phyloP scores from a whole-genome alignment of 116 monocot genomes.

The Cymodocea nodosa region DNA sequence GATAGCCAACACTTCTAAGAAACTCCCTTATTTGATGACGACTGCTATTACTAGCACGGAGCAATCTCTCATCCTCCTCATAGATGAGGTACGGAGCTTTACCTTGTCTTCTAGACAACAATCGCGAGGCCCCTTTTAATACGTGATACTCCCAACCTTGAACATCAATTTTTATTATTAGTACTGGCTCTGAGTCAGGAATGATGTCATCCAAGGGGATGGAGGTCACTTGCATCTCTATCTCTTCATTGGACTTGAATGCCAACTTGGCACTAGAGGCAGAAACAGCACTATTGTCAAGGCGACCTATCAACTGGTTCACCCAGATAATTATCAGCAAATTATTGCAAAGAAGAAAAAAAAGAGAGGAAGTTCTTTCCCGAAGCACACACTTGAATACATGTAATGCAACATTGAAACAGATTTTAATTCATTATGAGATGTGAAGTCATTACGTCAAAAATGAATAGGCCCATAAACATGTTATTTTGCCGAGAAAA shows the following conservation, averaged over 20 bases:
- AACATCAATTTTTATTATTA: constrained; percentile 82
- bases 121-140: constrained; percentile 41
- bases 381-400: no score
- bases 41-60: constrained; percentile 80
- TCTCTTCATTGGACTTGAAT: constrained; percentile 80
- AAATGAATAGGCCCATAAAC: no score
- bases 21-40: constrained; percentile 50
- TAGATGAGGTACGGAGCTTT: constrained; percentile 78
- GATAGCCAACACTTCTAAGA: constrained; percentile 55
- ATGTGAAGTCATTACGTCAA: no score
- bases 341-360: background rate
- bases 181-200: constrained; percentile 36
- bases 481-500: no score
- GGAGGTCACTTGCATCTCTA: constrained; percentile 53
- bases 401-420: no score
- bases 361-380: background rate
- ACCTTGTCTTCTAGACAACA: constrained; percentile 46
- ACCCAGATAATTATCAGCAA: background rate
- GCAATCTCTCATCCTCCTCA: constrained; percentile 79
- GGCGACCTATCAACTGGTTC: constrained; percentile 68
- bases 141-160: constrained; percentile 96
- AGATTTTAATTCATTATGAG: no score
- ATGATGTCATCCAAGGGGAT: constrained; percentile 73
- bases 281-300: constrained; percentile 94
- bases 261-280: constrained; percentile 74